phyloP scores from a whole-genome alignment of 106 monocot genomes.

The Vanilla planifolia region DNA sequence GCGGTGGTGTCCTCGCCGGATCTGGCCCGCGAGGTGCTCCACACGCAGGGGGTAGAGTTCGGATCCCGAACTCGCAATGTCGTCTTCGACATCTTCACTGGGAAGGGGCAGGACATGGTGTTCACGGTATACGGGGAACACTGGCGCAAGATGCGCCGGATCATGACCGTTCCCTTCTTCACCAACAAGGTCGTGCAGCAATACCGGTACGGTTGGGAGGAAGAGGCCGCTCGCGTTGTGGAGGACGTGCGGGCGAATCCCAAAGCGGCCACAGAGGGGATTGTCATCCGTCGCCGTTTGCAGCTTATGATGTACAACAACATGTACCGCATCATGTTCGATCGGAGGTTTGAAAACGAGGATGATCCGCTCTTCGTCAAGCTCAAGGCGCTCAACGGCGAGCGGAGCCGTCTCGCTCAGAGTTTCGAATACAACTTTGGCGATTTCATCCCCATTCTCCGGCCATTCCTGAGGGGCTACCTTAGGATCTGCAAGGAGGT shows the following conservation, averaged over 20 bases:
- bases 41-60: slow-evolving; percentile 60
- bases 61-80: slow-evolving; percentile 55
- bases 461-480: slow-evolving; percentile 44
- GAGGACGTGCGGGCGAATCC: slow-evolving; percentile 24
- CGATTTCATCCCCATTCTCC: slow-evolving; percentile 48
- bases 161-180: slow-evolving; percentile 66
- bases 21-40: slow-evolving; percentile 48
- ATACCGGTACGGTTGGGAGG: slow-evolving; percentile 39
- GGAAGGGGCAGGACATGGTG: slow-evolving; percentile 62
- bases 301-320: slow-evolving; percentile 70
- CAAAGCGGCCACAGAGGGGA: slow-evolving; percentile 22
- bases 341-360: slow-evolving; percentile 38
- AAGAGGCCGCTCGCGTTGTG: slow-evolving; percentile 37
- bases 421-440: slow-evolving; percentile 71
- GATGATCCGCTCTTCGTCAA: slow-evolving; percentile 43
- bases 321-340: slow-evolving; percentile 60
- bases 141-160: slow-evolving; percentile 63
- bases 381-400: slow-evolving; percentile 33
- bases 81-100: slow-evolving; percentile 57
- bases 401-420: slow-evolving; percentile 54
- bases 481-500: slow-evolving; percentile 56
- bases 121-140: slow-evolving; percentile 65
- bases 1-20: slow-evolving; percentile 45
- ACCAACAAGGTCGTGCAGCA: slow-evolving; percentile 65
- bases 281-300: slow-evolving; percentile 31